Percentiles rank a stretch among this genome's conserved stretches.
Conservation (phyloP, 2,329 filamentous ascomycete species). For the Colletotrichum filicis region DNA sequence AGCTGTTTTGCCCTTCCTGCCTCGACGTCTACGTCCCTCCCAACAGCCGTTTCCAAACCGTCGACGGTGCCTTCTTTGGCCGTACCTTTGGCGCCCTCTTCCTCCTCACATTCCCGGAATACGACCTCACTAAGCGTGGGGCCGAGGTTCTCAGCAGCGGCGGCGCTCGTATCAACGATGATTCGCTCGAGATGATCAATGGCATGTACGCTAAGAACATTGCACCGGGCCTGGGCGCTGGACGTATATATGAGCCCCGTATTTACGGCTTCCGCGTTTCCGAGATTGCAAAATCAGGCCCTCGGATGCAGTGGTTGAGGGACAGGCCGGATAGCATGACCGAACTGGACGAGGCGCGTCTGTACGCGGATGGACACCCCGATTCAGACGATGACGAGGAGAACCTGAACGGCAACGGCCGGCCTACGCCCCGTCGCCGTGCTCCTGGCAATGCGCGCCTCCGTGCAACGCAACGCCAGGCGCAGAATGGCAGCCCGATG, state of each 20-base stretch:
- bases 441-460: slow-evolving; percentile 54
- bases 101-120: slow-evolving; percentile 97
- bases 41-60: slow-evolving; percentile 96
- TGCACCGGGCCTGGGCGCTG: slow-evolving; percentile 83
- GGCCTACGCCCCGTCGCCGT: slow-evolving; percentile 54
- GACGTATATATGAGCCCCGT: slow-evolving; percentile 90
- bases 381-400: slow-evolving; percentile 70
- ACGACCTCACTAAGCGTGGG: slow-evolving; percentile 83
- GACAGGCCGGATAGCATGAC: slow-evolving; percentile 82
- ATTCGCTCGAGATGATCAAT: slow-evolving; percentile 73
- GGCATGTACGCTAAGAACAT: slow-evolving; percentile 89
- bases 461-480: slow-evolving; percentile 52
- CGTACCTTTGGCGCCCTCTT: slow-evolving; percentile 97
- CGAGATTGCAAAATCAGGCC: slow-evolving; percentile 88
- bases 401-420: slow-evolving; percentile 55
- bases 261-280: slow-evolving; percentile 98
- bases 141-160: slow-evolving; percentile 63
- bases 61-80: slow-evolving; percentile 97
- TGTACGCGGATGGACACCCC: slow-evolving; percentile 62
- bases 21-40: slow-evolving; percentile 97
- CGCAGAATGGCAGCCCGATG: slow-evolving; percentile 68
- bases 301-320: slow-evolving; percentile 96
- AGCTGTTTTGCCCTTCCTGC: slow-evolving; percentile 97
- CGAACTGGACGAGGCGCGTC: slow-evolving; percentile 83
- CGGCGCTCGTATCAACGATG: slow-evolving; percentile 49